Conservation (phyloP, 352 stramenopile genomes). For the Elongisporangium undulatum region DNA sequence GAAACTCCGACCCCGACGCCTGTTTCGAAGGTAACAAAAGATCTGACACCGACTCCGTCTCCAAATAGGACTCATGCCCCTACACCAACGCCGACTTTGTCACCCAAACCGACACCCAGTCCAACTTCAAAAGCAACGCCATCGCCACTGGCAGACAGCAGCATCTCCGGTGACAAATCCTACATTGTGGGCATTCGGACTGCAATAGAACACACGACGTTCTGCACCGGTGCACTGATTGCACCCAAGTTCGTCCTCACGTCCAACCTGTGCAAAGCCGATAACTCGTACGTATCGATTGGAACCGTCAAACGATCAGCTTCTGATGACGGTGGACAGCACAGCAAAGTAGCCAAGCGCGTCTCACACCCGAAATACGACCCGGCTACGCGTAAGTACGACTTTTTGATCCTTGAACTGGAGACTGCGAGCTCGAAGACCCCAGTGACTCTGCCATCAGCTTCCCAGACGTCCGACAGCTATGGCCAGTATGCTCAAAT, state of each 20-base stretch:
- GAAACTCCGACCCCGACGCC: too few relatives aligned
- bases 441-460: slow-evolving; percentile 25
- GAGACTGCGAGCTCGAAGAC: slow-evolving; percentile 22
- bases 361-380: slow-evolving; percentile 48
- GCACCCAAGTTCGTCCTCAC: slow-evolving; percentile 53
- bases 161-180: too few relatives aligned
- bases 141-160: too few relatives aligned
- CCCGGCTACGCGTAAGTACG: slow-evolving; percentile 17
- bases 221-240: slow-evolving; percentile 63
- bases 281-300: slow-evolving; percentile 34
- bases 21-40: too few relatives aligned
- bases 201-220: too few relatives aligned
- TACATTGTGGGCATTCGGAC: too few relatives aligned
- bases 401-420: slow-evolving; percentile 56
- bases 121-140: too few relatives aligned
- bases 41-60: too few relatives aligned
- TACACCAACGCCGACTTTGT: too few relatives aligned
- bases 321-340: slow-evolving; percentile 25
- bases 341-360: slow-evolving; percentile 39
- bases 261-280: slow-evolving; percentile 46
- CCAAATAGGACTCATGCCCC: too few relatives aligned
- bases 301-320: slow-evolving; percentile 48
- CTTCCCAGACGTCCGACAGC: not conserved
- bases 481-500: not conserved
- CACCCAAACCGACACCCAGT: too few relatives aligned